Evolutionary conservation across 768 basidiomycete species (phyloP), one percentile per base, ranked within the genome.

Genomic region (Guyanaporus albipodus): DNA sequence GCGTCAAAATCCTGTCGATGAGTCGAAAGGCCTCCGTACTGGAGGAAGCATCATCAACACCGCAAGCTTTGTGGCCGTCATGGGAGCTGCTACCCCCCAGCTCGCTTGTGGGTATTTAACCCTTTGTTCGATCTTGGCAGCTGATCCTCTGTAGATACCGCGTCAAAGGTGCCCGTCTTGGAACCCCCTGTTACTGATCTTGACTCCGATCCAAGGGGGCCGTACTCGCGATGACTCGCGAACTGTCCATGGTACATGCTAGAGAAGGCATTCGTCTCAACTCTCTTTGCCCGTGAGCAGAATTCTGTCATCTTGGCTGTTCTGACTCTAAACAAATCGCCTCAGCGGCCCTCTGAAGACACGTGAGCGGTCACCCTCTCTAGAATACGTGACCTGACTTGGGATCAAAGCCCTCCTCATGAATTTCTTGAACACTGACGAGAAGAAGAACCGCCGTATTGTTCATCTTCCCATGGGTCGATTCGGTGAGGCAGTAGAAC

Each of bases 21-120:
- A 78, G 49, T 70, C 78, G 50, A 91, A 85, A 67, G 87, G 89
- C 4, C 78, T 98, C 11, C 84, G 78, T 59, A 70, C 73, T 10
- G 90, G 90, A 36, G 90, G 90, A 48, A 91, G 89, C 58, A 94
- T 99, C 72, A 97, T 98, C 71, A 98, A 98, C 70, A 94, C 91
- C 9, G 95, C 96, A 4, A 94, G 91, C 61, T 99, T 99, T 63
- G 96, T 99, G 17, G 94, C 94, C 12, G 69, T 92, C 50, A 72
- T 95, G 75, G 96, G 96, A 29, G 96, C 96, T 44, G 96, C 96
- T 9, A 97, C 96, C 3, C 94, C 96, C 43, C 96, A 99, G 64
- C 71, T 99, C n/a, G 96, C 96, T 44, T 99, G 92, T 93, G 53
- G 60, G 39, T 42, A 27, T 42, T 32, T 18, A 6, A 22, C 8